Conservation (phyloP, 306 rosid genomes). For the Cucumis hystrix region DNA sequence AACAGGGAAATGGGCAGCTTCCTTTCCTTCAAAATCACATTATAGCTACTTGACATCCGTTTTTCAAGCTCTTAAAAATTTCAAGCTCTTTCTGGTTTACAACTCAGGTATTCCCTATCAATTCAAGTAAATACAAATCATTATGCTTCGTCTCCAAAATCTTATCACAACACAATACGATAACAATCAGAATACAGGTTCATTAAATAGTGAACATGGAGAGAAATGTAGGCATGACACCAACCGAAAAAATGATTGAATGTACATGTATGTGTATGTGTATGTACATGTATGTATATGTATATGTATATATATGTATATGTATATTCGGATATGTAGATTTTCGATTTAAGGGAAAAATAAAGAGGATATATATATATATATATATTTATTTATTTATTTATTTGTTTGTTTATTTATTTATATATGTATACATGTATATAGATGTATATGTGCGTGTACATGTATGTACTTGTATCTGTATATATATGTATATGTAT, state of each 20-base stretch:
- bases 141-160: neutral
- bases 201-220: neutral
- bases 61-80: constrained; percentile 51
- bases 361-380: no score
- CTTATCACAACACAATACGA: neutral
- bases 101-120: constrained; percentile 58
- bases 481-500: no score
- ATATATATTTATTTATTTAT: no score
- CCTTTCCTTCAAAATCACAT: constrained; percentile 69
- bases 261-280: no score
- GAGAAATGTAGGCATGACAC: neutral
- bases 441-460: no score
- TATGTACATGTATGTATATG: no score
- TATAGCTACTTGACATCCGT: constrained; percentile 51
- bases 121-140: constrained; percentile 4
- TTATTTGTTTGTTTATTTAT: no score
- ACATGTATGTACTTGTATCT: no score
- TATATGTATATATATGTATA: no score
- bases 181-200: neutral
- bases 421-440: no score
- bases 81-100: constrained; percentile 77
- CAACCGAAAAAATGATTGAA: neutral
- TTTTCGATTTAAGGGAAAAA: no score
- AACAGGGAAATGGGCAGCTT: constrained; percentile 67
- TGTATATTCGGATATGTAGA: no score